Base-by-base conservation (phyloP, 176 grass and related monocot species). In the Lolium perenne region DNA sequence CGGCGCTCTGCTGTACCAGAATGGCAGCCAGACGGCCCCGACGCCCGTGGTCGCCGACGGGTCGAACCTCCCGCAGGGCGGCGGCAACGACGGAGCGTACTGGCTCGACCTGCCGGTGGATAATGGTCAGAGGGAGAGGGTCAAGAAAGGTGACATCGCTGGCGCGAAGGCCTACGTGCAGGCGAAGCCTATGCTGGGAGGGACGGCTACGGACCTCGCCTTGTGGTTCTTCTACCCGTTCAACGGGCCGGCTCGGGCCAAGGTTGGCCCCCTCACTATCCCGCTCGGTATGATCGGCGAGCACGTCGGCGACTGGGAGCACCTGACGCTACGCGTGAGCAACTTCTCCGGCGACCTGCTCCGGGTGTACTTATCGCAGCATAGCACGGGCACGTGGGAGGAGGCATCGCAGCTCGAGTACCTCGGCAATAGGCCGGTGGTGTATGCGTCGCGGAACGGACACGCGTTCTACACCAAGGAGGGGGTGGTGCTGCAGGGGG, bases 271-370 rank as follows among this genome's bases (percentile, higher is more conserved):
- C 13, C 15, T 92, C 26, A 86, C 81, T 59, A 56, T 95, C 86
- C 40, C 79, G 16, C 90, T 98, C 4, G 92, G 93, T 23, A 67
- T 78, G 85, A 92, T 98, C 54, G 96, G 96, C 45, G 84, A 92
- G 86, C 96, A 98, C 81, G 86, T 92, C 40, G 96, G 96, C 22
- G 96, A 98, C 82, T 98, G 96, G 96, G 96, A 98, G 86, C 96
- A 98, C 85, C n/a, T 94, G 12, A 98, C 96, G 40, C 82, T 98
- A 8, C 87, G 96, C 38, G 73, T 98, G 51, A 98, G 86, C 93
- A 98, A 98, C 75, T 94, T 98, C 65, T 88, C 48, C 11, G 92
- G 96, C 5, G 90, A 94, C 74, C 82, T 98, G 4, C 50, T 88
- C 48, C 78, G 82, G 76, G 67, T 92, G 16, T 98, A 92, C 79